Base-by-base conservation (phyloP, 805 yeast species). In the Yamadazyma paraphyllophila region DNA sequence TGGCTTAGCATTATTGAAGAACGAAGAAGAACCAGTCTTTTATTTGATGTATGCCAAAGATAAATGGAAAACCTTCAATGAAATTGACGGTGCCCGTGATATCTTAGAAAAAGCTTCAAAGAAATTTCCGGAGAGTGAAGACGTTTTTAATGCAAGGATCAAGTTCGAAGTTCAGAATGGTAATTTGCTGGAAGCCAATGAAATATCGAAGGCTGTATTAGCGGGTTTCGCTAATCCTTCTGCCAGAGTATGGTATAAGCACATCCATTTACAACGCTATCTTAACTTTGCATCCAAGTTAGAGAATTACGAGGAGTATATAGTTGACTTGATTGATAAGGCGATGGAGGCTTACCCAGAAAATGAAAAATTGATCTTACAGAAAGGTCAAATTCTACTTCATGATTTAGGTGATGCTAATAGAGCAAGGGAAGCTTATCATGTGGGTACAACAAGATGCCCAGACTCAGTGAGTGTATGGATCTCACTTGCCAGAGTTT, bases 31-130 rank as follows among this genome's bases (percentile, higher is more conserved):
- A 26, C 80, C 78, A 32, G 57, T 76, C 10, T 71, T 88, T 36
- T 75, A 80, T 63, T 62, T 88, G 42, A 78, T 83, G 81, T 88
- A 79, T 57, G 85, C 96, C 0, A 83, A 84, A 52, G 91, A 85
- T 54, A 68, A 75, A 43, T 81, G 89, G 84, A 62, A 66, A 36
- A 46, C 67, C 17, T 73, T 65, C 2, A 58, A 67, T 1, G 80
- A 85, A 52, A 54, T 75, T 1, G 64, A 58, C 1, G 75, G 68
- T 3, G 85, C 96, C 0, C 66, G 82, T 43, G 53, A 57, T 1
- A 76, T 87, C 3, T 63, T 90, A 5, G 57, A 66, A 2, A 64
- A 69, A 11, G 85, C 85, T 0, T 59, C 77, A 36, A 57, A 65
- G 4, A 44, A 53, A 2, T 62, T 77, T 7, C 77, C 83, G 1